Evolutionary conservation across 257 asterid species (phyloP), one percentile per base, ranked within the genome.

Genomic region (Anisodus tanguticus): DNA sequence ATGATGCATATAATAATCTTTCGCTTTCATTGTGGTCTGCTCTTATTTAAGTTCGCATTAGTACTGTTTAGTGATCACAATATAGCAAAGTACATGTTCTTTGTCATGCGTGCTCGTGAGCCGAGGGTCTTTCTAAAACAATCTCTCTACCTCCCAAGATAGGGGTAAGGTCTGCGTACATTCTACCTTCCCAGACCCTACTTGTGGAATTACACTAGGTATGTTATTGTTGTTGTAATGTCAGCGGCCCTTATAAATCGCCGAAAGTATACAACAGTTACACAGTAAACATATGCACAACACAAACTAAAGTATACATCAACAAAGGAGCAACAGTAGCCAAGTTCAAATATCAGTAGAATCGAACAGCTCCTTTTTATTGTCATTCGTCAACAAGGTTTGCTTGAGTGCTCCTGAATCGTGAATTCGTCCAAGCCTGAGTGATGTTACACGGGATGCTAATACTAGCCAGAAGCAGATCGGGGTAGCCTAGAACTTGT

Each of bases 401-500:
- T 74, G 8, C 19, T 74, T 4, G 60, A 49, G 47, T 15, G 26
- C 81, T 77, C 13, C 64, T 77, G 26, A 77, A 51, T 51, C 45
- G 4, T 77, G 49, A 26, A 77, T 45, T 71, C 17, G n/a, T 71
- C 35, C 79, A n/a, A 4, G 58, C 55, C 58, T 19, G 16, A 10
- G 54, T n/a, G 4, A 53, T 6, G 26, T 13, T 49, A 13, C 26
- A 13, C 3, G 2, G 47, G 12, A 13, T 76, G 62, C 12, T 76
- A 53, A 76, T 53, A 45, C 26, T 35, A 8, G 12, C 47, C 9
- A 43, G 58, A 31, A 81, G 16, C 47, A 62, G 8, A 43, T 22
- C 76, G 4, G 57, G 8, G 16, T 22, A 41, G 31, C 2, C 84
- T 81, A 81, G 31, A 81, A 81, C 47, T 45, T 81, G 43, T 81